Percentiles rank a stretch among this genome's conserved stretches.
Evolutionary conservation across 208 protist species (phyloP).

Genomic region (Acanthamoeba triangularis): DNA sequence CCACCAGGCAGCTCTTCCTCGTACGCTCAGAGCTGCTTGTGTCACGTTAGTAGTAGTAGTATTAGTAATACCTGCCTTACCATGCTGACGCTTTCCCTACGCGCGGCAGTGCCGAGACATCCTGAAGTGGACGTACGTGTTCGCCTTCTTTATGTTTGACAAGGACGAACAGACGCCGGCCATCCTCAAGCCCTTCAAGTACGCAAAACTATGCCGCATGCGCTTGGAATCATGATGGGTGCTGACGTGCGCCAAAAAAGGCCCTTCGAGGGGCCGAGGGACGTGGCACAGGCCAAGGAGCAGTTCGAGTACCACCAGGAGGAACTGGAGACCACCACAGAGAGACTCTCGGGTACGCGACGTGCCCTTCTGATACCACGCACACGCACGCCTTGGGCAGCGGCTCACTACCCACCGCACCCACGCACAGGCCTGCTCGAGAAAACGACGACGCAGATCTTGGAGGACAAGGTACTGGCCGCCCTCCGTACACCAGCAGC

Average conservation of each 20-base stretch:
- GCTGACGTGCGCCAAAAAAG: not conserved
- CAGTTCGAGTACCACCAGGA: constrained; percentile 69
- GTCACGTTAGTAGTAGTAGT: not conserved
- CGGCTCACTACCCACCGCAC: not conserved
- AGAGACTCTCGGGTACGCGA: constrained; percentile 12
- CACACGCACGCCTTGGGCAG: not conserved
- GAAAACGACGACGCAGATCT: constrained; percentile 7
- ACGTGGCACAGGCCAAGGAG: constrained; percentile 45
- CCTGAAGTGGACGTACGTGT: constrained; percentile 59
- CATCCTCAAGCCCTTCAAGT: constrained; percentile 56
- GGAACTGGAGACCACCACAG: constrained; percentile 40
- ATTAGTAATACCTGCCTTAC: not conserved
- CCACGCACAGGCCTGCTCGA: not conserved
- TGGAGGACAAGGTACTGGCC: constrained; percentile 9
- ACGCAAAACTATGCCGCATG: not conserved
- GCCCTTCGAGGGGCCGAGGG: not conserved
- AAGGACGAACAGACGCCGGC: constrained; percentile 54
- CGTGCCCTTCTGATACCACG: not conserved
- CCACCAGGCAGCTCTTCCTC: constrained; percentile 45
- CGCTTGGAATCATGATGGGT: not conserved
- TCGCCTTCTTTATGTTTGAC: constrained; percentile 64
- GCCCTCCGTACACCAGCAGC: too few relatives aligned
- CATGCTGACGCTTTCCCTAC: not conserved
- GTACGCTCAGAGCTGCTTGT: not conserved
- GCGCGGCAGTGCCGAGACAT: constrained; percentile 41